Base-by-base conservation (phyloP, 192 early-diverging fungal species). In the Gaertneriomyces semiglobifer region DNA sequence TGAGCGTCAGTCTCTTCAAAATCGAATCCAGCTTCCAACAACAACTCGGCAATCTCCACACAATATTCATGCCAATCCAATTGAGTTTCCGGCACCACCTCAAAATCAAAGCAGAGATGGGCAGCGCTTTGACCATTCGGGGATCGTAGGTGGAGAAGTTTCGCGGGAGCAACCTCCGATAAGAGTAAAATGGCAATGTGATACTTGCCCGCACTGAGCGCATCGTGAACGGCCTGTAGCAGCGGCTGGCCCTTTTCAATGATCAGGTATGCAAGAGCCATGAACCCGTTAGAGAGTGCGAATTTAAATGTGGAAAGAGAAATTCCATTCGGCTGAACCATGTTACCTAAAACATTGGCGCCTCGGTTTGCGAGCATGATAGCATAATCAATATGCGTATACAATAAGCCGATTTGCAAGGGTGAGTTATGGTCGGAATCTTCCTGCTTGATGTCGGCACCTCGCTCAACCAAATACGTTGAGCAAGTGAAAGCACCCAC, bases 401-500 rank as follows among this genome's bases (percentile, higher is more conserved):
- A 66, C 20, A 72, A 47, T 47, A 85, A 39, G 16, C 74, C 75
- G 7, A 85, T 42, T 58, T 79, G 74, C 6, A 85, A 20, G 16
- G 79, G 68, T 16, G 60, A 70, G 59, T 85, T 85, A 60, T 74
- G 54, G 58, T 74, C 71, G 12, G 44, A 39, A 62, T 74, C 71
- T 5, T 12, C 7, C 43, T 46, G 7, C 56, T 83, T 80, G 4
- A 71, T 51, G 33, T 74, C 47, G 8, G 70, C 68, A 7, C 68
- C 70, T 0, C 57, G 42, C 38, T 77, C 50, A 2, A 78, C 9
- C 1, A 85, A 53, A 44, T 71, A 70, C 12, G 76, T 68, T 6
- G 75, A 70, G 60, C 81, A 81, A 5, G 77, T 79, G 38, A 77
- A 84, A 8, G 84, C 77, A 16, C 81, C 81, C 6, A 75, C 64